Evolutionary conservation across 139 green algal genomes (phyloP).

Genomic region (Picochlorum costavermella): DNA sequence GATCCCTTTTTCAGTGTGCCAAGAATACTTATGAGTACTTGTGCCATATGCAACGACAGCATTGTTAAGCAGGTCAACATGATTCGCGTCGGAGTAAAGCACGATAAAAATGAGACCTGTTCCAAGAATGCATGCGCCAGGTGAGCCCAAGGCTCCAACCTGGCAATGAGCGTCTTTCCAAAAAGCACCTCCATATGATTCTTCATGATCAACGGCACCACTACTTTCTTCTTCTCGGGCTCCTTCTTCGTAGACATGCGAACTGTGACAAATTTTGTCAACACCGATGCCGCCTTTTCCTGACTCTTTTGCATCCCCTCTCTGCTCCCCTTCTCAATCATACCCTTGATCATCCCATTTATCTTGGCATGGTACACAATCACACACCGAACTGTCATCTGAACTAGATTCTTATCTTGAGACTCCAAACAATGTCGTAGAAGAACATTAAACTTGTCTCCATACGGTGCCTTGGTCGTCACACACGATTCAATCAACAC

Average conservation of each 20-base stretch:
- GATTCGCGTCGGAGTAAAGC: not conserved
- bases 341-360: constrained; percentile 33
- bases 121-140: constrained; percentile 9
- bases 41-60: constrained; percentile 11
- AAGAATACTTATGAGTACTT: constrained; percentile 19
- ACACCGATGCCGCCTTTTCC: not conserved
- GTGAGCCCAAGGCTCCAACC: constrained; percentile 19
- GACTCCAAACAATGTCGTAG: not conserved
- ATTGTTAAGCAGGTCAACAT: constrained; percentile 8
- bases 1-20: constrained; percentile 9
- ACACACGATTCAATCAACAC: constrained; percentile 29
- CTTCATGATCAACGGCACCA: not conserved
- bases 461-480: constrained; percentile 36
- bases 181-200: constrained; percentile 8
- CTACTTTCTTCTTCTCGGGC: not conserved
- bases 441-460: constrained; percentile 36
- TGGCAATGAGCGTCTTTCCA: not conserved
- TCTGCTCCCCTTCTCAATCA: constrained; percentile 27
- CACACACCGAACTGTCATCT: constrained; percentile 4
- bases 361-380: constrained; percentile 27
- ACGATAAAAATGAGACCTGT: not conserved
- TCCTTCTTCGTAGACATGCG: not conserved
- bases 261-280: not conserved
- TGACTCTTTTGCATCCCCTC: constrained; percentile 21
- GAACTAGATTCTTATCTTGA: not conserved